Conservation (phyloP, 192 early-diverging fungal genomes). For the Dissophora globulifera region DNA sequence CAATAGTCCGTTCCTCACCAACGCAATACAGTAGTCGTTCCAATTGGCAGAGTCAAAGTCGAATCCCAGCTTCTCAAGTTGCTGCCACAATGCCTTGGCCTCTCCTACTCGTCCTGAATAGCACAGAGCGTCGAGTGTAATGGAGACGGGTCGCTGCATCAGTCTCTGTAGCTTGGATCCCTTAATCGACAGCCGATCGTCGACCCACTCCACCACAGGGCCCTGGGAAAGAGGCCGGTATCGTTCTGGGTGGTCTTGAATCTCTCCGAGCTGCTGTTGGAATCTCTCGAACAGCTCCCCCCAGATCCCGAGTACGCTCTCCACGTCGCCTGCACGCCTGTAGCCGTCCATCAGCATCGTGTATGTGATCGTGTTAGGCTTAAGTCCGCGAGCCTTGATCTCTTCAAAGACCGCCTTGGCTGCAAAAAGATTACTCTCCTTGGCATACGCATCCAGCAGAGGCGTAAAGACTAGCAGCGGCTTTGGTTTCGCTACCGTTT, state of each 20-base stretch:
- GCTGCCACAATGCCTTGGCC: constrained; percentile 53
- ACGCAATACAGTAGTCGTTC: constrained; percentile 58
- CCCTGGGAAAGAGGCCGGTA: not conserved
- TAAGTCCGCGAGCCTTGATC: constrained; percentile 50
- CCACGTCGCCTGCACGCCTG: constrained; percentile 46
- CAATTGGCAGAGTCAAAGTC: constrained; percentile 64
- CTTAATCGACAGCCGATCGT: constrained; percentile 28
- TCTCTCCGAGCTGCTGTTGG: not conserved
- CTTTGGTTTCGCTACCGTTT: constrained; percentile 5
- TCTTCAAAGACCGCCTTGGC: constrained; percentile 54
- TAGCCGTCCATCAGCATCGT: constrained; percentile 62
- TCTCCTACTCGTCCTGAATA: constrained; percentile 37
- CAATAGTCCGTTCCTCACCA: constrained; percentile 45
- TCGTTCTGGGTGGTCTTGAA: not conserved
- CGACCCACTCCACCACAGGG: constrained; percentile 8
- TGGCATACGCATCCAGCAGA: constrained; percentile 54
- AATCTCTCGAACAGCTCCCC: constrained; percentile 39
- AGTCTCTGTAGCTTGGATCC: constrained; percentile 10
- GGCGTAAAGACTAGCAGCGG: constrained; percentile 57
- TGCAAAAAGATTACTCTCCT: constrained; percentile 26
- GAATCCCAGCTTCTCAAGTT: constrained; percentile 44
- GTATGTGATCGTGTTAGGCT: constrained; percentile 48
- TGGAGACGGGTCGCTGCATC: constrained; percentile 55
- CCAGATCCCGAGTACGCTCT: constrained; percentile 61
- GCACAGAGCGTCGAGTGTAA: constrained; percentile 56